Evolutionary conservation across 148 eudicot genomes (phyloP).

Genomic region (Suaeda aralocaspica): DNA sequence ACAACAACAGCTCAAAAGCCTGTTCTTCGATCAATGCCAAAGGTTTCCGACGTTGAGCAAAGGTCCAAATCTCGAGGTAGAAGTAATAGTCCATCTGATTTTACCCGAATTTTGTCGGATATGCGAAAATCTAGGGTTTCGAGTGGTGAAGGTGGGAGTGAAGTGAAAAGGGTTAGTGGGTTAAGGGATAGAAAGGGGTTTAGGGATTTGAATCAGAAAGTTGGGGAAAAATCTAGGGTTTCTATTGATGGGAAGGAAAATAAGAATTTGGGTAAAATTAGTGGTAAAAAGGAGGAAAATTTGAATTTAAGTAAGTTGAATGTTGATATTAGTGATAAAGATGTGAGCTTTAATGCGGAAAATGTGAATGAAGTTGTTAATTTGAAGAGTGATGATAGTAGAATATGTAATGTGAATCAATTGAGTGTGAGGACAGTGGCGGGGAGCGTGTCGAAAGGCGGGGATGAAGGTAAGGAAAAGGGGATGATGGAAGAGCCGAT

Average conservation of each 20-base stretch:
- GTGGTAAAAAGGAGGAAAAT: constrained; percentile 13
- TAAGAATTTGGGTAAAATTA: constrained; percentile 8
- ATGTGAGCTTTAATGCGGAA: constrained; percentile 16
- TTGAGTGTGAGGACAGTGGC: constrained; percentile 18
- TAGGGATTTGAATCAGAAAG: constrained; percentile 19
- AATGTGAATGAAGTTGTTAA: background rate
- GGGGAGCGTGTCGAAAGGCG: constrained; percentile 19
- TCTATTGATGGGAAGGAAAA: constrained; percentile 18
- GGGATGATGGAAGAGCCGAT: constrained; percentile 24
- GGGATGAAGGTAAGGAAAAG: constrained; percentile 30
- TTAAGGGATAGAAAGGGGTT: constrained; percentile 30
- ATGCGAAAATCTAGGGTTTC: constrained; percentile 44
- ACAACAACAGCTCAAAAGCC: constrained; percentile 51
- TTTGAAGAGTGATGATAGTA: constrained; percentile 10
- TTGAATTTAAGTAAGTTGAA: constrained; percentile 3
- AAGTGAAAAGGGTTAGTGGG: constrained; percentile 25
- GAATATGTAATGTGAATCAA: constrained; percentile 9
- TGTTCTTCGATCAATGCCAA: constrained; percentile 39
- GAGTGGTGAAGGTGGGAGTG: constrained; percentile 29
- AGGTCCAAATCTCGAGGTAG: constrained; percentile 68
- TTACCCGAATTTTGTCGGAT: constrained; percentile 46
- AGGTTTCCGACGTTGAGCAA: constrained; percentile 33
- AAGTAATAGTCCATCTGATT: constrained; percentile 77
- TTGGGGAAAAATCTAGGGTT: constrained; percentile 22
- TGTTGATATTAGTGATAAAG: constrained; percentile 16